phyloP scores from a whole-genome alignment of 2,329 filamentous ascomycete species.

The Diaporthe sp. region DNA sequence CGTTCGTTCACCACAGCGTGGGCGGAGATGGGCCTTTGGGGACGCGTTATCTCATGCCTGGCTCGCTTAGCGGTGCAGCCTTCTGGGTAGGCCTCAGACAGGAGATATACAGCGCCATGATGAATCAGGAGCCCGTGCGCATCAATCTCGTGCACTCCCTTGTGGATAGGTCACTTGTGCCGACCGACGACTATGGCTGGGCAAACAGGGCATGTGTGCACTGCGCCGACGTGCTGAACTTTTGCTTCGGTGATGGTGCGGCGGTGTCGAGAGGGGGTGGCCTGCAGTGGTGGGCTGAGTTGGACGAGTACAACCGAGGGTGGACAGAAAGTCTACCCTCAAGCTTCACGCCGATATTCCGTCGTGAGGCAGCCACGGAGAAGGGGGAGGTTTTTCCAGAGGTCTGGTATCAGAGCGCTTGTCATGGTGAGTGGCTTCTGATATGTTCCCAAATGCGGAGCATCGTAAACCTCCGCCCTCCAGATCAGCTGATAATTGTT shows the following conservation, averaged over 20 bases:
- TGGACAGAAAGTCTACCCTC: constrained; percentile 64
- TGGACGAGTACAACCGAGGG: constrained; percentile 60
- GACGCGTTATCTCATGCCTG: constrained; percentile 56
- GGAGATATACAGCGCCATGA: constrained; percentile 70
- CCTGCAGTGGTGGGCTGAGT: constrained; percentile 56
- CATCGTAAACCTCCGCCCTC: constrained; percentile 2
- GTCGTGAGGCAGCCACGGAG: constrained; percentile 51
- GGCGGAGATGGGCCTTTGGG: constrained; percentile 44
- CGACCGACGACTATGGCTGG: constrained; percentile 68
- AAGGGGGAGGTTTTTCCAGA: constrained; percentile 66
- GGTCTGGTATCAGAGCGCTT: constrained; percentile 69
- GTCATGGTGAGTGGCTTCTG: constrained; percentile 60
- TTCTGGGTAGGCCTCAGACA: constrained; percentile 72
- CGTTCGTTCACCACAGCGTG: constrained; percentile 57
- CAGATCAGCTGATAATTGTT: constrained; percentile 1
- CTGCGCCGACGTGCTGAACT: constrained; percentile 75
- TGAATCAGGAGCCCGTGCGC: constrained; percentile 60
- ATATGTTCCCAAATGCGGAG: not conserved
- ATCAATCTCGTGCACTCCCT: constrained; percentile 65
- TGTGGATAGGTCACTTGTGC: constrained; percentile 64
- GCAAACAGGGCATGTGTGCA: constrained; percentile 73
- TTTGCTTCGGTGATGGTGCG: constrained; percentile 66
- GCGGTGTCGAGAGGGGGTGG: constrained; percentile 44
- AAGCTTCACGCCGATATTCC: constrained; percentile 69
- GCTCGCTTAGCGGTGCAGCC: constrained; percentile 63